Base-by-base conservation (phyloP, 1,139 yeast genomes). In the Dujonia santamariae region DNA sequence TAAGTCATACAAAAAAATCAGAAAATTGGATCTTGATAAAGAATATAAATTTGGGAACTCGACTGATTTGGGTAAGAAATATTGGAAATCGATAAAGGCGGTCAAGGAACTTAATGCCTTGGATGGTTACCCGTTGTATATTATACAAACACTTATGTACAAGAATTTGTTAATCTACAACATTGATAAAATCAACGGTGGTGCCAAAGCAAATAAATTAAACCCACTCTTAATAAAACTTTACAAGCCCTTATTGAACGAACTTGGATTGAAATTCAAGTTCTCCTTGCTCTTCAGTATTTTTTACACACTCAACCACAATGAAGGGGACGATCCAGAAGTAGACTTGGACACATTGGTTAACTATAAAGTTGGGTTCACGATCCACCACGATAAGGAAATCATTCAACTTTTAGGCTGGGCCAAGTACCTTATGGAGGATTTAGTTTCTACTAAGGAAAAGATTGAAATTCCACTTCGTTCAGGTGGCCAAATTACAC, bases 1-100 rank as follows among this genome's bases (percentile, higher is more conserved):
- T 39, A 67, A 59, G 47, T 42, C 42, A 1, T 63, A 52, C 43
- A 67, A 59, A 43, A 56, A 52, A 40, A 51, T 75, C 14, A 55
- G 85, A 25, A 72, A 80, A 42, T 59, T 59, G 14, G 69, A 76
- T 42, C 52, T 74, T 26, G 56, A 61, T 23, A 54, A 50, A 22
- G 43, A 54, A 6, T 58, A 59, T 37, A 68, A 67, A 35, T 53
- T 35, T 30, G 72, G 71, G 2, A 72, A 71, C 39, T 52, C 67
- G 0, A 51, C 62, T 12, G 68, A 60, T 7, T 44, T 39, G 1
- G 75, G 72, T 0, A 34, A 39, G 7, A 67, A 56, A 41, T 70
- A 69, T 44, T 69, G 76, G 75, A 53, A 50, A 18, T 47, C 61
- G 11, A 45, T 73, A 19, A 51, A 51, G 11, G 47, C 46, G n/a